Evolutionary conservation across 345 rosid species (phyloP), one percentile per base, ranked within the genome.

Genomic region (Lumnitzera racemosa): DNA sequence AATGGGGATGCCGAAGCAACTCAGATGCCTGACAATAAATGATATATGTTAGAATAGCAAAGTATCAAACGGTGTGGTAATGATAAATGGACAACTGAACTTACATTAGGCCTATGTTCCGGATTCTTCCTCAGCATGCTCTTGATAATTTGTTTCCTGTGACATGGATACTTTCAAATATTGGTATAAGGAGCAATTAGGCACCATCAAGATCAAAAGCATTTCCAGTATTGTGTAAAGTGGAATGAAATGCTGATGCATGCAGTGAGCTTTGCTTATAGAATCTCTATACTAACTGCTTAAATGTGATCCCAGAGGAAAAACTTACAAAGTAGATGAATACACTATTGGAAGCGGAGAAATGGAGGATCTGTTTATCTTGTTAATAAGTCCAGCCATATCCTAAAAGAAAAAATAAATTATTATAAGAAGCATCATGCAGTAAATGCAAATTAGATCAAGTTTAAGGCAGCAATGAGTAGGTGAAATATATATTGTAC

Each of bases 271-370:
- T 4, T 36, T 36, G 43, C 43, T 36, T 36, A 36, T 36, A 63
- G 49, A 47, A 25, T 55, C 27, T 9, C 13, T 14, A 13, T 11
- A 14, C 13, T 2, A n/a, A 11, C 14, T 24, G 25, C 52, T 16
- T 20, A 11, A 36, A 27, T 2, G 63, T 41, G 50, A 49, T 49
- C 13, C 48, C 20, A 56, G 56, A 58, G 49, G 65, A 73, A 63
- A 25, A 9, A 68, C 95, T 83, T 78, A 94, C 99, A 94, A 67
- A 49, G 88, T 68, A 53, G 96, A 80, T 27, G 99, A 87, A 78
- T 94, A 88, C 64, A 80, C 69, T 63, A 94, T 88, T 2, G 99
- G 99, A 58, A 94, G 95, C 53, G 99, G 97, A 67, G 99, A 90
- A 66, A 94, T 55, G 70, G 80, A 69, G 17, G 90, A 81, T 83